Percentiles rank a stretch among this genome's conserved stretches.
Conservation (phyloP, 352 stramenopile species). For the Thraustochytrium striatum region DNA sequence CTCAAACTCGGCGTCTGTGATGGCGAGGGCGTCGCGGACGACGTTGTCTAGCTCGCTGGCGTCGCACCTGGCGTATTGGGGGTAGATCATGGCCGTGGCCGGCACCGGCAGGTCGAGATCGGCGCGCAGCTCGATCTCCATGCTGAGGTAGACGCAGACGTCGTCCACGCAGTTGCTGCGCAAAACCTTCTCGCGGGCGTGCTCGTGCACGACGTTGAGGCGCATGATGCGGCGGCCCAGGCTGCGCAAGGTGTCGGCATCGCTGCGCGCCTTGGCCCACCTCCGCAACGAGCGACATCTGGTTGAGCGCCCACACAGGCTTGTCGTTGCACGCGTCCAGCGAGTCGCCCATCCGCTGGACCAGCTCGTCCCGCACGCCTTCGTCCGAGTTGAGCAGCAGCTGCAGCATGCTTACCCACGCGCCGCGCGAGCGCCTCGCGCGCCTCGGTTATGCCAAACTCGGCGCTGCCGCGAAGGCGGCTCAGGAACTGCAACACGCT, state of each 20-base stretch:
- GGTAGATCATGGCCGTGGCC: conserved; percentile 7
- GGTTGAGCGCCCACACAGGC: conserved; percentile 8
- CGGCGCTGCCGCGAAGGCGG: not conserved
- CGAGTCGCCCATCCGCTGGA: conserved; percentile 13
- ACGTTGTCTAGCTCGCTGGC: not conserved
- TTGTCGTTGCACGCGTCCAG: conserved; percentile 10
- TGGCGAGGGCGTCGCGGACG: not conserved
- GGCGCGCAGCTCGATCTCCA: conserved; percentile 13
- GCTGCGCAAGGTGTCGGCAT: not conserved
- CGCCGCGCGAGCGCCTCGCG: not conserved
- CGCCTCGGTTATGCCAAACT: not conserved
- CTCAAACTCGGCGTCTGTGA: conserved; percentile 11
- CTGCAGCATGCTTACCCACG: not conserved
- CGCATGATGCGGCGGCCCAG: conserved; percentile 18
- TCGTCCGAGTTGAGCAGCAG: not conserved
- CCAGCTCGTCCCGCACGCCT: not conserved
- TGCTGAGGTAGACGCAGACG: conserved; percentile 34
- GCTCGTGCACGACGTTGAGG: conserved; percentile 17
- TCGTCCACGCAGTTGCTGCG: conserved; percentile 15
- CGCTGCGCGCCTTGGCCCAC: conserved; percentile 5
- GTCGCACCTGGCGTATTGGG: not conserved
- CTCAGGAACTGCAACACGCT: conserved; percentile 33
- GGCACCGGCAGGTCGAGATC: not conserved
- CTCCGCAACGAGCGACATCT: not conserved
- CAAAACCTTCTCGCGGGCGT: not conserved